phyloP scores from a whole-genome alignment of 2,329 filamentous ascomycete species.

The Anthostomella pinea region DNA sequence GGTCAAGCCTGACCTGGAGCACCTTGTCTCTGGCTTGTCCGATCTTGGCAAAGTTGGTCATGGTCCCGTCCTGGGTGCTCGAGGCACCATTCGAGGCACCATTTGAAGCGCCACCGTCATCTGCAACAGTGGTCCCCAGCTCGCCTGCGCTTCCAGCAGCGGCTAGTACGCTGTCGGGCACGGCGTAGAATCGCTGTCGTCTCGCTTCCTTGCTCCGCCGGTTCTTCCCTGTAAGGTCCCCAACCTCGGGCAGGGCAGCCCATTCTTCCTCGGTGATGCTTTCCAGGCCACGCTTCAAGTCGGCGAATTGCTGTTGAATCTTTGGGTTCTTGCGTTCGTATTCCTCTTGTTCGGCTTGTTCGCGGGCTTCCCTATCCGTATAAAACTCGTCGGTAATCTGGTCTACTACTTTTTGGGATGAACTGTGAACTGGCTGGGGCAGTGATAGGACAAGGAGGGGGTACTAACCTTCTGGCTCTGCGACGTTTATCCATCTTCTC shows the following conservation, averaged over 20 bases:
- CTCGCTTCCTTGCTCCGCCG: conserved; percentile 79
- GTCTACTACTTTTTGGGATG: conserved; percentile 58
- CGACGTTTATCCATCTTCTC: conserved; percentile 93
- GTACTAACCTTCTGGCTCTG: conserved; percentile 79
- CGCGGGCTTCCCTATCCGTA: conserved; percentile 84
- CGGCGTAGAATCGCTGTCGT: conserved; percentile 87
- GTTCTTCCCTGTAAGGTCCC: conserved; percentile 94
- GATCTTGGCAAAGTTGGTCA: conserved; percentile 98
- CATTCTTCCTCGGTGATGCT: conserved; percentile 93
- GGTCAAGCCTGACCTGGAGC: conserved; percentile 87
- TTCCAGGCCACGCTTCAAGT: conserved; percentile 85
- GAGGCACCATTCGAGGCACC: conserved; percentile 26
- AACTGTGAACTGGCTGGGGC: conserved; percentile 64
- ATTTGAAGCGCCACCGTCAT: conserved; percentile 62
- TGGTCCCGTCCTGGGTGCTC: conserved; percentile 71
- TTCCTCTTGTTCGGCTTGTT: conserved; percentile 85
- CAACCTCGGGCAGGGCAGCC: conserved; percentile 92
- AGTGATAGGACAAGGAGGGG: conserved; percentile 17
- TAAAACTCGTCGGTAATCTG: conserved; percentile 72
- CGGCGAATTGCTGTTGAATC: conserved; percentile 96
- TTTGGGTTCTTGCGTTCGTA: conserved; percentile 98
- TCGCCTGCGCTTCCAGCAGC: conserved; percentile 78
- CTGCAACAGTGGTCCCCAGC: conserved; percentile 82
- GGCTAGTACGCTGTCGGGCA: conserved; percentile 92
- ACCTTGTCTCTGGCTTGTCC: conserved; percentile 96